phyloP scores from a whole-genome alignment of 257 asterid genomes.

The Przewalskia tangutica region DNA sequence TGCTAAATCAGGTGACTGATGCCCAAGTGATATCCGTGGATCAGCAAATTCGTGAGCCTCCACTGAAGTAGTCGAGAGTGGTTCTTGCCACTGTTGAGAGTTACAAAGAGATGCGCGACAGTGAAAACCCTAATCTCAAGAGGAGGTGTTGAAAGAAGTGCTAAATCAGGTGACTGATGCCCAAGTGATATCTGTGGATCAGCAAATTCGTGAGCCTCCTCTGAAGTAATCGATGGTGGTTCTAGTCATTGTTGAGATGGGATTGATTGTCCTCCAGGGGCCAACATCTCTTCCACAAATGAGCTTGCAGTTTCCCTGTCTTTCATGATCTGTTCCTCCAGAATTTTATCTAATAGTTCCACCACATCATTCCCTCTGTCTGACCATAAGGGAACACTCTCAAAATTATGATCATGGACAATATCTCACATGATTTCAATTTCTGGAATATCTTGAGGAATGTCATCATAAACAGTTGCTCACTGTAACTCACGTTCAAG shows the following conservation, averaged over 20 bases:
- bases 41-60: slow-evolving; percentile 22
- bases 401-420: slow-evolving; percentile 24
- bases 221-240: slow-evolving; percentile 16
- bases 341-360: slow-evolving; percentile 46
- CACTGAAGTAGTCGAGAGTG: slow-evolving; percentile 13
- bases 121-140: slow-evolving; percentile 24
- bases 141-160: too few relatives aligned
- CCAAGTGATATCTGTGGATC: slow-evolving; percentile 31
- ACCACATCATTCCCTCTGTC: slow-evolving; percentile 29
- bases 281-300: slow-evolving; percentile 22
- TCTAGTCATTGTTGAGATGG: slow-evolving; percentile 33
- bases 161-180: too few relatives aligned
- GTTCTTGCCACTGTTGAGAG: slow-evolving; percentile 31
- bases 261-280: slow-evolving; percentile 24
- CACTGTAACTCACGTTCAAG: too few relatives aligned
- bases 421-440: slow-evolving; percentile 50
- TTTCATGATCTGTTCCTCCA: slow-evolving; percentile 46
- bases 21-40: slow-evolving; percentile 30
- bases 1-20: slow-evolving; percentile 35
- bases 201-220: slow-evolving; percentile 17
- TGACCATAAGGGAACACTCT: slow-evolving; percentile 32
- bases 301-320: slow-evolving; percentile 35
- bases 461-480: slow-evolving; percentile 17
- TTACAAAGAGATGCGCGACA: too few relatives aligned
- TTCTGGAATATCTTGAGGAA: slow-evolving; percentile 27